Evolutionary conservation across 257 asterid genomes (phyloP).

Genomic region (Coffea canephora): DNA sequence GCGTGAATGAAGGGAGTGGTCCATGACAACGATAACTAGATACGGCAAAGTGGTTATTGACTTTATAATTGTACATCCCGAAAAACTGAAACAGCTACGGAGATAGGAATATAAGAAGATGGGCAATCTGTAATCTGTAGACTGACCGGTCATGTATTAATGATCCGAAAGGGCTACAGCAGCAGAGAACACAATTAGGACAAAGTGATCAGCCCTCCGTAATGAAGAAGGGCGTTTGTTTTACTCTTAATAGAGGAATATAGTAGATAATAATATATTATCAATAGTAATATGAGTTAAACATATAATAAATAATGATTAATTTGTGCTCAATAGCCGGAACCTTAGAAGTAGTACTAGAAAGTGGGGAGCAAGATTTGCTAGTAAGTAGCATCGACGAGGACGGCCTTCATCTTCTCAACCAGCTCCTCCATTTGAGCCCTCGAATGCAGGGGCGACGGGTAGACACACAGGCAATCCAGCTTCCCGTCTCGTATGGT

Average conservation of each 20-base stretch:
- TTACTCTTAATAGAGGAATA: not conserved
- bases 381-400: conserved; percentile 17
- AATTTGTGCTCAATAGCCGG: not conserved
- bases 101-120: not conserved
- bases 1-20: no score
- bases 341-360: no score
- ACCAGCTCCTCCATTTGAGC: conserved; percentile 52
- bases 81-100: no score
- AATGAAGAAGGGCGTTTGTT: not conserved
- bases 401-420: conserved; percentile 40
- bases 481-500: conserved; percentile 55
- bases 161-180: not conserved
- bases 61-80: no score
- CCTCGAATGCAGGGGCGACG: conserved; percentile 70
- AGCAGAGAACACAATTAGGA: no score
- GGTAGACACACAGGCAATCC: conserved; percentile 67
- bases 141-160: not conserved
- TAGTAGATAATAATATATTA: no score
- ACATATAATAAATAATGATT: no score
- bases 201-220: not conserved
- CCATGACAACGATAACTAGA: not conserved
- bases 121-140: not conserved
- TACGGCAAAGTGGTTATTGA: not conserved
- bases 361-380: not conserved
- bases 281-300: no score